phyloP scores from a whole-genome alignment of 345 rosid species.

The Gossypium arboreum region DNA sequence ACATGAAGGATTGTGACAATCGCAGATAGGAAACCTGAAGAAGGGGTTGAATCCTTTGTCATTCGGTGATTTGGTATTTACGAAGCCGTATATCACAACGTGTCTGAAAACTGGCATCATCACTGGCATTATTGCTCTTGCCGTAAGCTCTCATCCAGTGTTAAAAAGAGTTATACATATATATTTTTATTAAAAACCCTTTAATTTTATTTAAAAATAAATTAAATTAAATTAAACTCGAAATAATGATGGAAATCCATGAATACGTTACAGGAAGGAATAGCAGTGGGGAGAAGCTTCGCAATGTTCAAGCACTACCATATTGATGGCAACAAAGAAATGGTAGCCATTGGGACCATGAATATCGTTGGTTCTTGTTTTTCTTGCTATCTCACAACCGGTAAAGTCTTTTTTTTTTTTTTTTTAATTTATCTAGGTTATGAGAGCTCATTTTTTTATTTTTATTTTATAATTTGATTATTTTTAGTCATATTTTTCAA shows the following conservation, averaged over 20 bases:
- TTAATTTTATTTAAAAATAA: too few species aligned
- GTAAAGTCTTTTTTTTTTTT: constrained; percentile 21
- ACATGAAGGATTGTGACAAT: not conserved
- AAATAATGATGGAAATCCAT: too few species aligned
- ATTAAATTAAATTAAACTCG: too few species aligned
- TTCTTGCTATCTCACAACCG: constrained; percentile 85
- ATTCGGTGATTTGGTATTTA: constrained; percentile 49
- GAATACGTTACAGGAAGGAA: constrained; percentile 65
- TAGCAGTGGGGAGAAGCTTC: constrained; percentile 94
- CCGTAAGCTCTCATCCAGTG: constrained; percentile 40
- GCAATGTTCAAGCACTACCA: constrained; percentile 89
- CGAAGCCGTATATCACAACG: constrained; percentile 43
- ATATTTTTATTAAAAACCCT: too few species aligned
- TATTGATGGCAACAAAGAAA: constrained; percentile 91
- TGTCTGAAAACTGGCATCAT: constrained; percentile 73
- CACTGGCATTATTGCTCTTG: constrained; percentile 81
- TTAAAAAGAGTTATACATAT: too few species aligned
- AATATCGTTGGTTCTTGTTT: constrained; percentile 84
- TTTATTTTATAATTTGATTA: too few species aligned
- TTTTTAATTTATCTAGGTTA: not conserved
- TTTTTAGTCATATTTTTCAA: too few species aligned
- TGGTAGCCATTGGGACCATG: constrained; percentile 89
- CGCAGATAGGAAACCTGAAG: constrained; percentile 75
- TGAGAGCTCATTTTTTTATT: not conserved
- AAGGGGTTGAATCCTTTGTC: constrained; percentile 83